phyloP scores from a whole-genome alignment of 2,329 filamentous ascomycete species.

The Verticillium tricorpus region DNA sequence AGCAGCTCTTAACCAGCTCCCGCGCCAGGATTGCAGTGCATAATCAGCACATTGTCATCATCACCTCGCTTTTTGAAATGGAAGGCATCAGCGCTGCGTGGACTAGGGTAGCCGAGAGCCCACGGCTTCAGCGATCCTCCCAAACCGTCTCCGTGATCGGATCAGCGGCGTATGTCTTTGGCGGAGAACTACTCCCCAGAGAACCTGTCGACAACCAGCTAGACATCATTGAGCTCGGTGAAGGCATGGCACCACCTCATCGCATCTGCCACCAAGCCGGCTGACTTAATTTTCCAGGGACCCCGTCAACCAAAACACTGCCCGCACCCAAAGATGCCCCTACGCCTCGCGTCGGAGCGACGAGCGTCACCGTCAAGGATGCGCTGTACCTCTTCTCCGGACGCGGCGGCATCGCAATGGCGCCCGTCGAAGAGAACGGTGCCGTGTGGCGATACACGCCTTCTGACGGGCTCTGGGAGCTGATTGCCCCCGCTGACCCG shows the following conservation, averaged over 20 bases:
- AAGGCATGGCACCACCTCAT: neutral
- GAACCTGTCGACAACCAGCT: constrained; percentile 46
- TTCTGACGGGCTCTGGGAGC: constrained; percentile 35
- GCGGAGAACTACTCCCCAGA: constrained; percentile 45
- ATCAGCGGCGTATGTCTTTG: constrained; percentile 39
- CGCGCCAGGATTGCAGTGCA: neutral
- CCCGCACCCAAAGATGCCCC: constrained; percentile 27
- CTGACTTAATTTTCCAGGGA: neutral
- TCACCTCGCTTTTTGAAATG: constrained; percentile 1
- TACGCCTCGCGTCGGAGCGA: constrained; percentile 50
- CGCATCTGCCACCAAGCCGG: neutral
- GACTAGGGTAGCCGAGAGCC: constrained; percentile 17
- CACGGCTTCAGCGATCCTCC: constrained; percentile 43
- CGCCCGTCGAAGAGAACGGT: constrained; percentile 54
- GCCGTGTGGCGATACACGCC: constrained; percentile 51
- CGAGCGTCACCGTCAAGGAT: constrained; percentile 38
- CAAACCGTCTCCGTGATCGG: constrained; percentile 38
- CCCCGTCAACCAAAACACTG: constrained; percentile 12
- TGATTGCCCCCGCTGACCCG: constrained; percentile 31
- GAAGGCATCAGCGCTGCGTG: constrained; percentile 16
- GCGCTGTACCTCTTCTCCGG: constrained; percentile 59
- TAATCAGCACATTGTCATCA: too few species aligned
- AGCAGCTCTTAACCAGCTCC: neutral
- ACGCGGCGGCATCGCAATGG: constrained; percentile 55
- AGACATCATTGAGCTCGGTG: constrained; percentile 29